Percentiles rank a stretch among this genome's conserved stretches.
Conservation (phyloP, 768 basidiomycete genomes). For the Lactarius evosmus region DNA sequence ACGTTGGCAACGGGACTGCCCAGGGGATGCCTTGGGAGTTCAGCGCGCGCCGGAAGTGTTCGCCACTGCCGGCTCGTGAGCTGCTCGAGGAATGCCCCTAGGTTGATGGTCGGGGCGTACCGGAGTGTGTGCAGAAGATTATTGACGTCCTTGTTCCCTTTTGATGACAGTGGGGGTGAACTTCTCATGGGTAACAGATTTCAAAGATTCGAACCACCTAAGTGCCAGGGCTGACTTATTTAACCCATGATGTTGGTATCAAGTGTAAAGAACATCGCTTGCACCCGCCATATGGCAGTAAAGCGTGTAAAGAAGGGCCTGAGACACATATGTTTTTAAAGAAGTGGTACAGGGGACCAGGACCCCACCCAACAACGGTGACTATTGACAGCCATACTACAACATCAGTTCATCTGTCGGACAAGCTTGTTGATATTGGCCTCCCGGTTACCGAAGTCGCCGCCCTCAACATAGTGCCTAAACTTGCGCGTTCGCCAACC, state of each 20-base stretch:
- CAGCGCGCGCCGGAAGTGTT: slow-evolving; percentile 64
- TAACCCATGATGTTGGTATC: neutral
- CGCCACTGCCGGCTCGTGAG: slow-evolving; percentile 47
- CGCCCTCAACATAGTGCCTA: slow-evolving; percentile 94
- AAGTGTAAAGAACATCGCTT: slow-evolving; percentile 5
- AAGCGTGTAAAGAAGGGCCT: slow-evolving; percentile 21
- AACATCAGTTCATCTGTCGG: slow-evolving; percentile 80
- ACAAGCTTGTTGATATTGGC: slow-evolving; percentile 96
- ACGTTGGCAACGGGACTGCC: neutral
- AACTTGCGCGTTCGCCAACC: slow-evolving; percentile 98
- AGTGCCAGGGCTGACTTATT: neutral
- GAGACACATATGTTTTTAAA: slow-evolving; percentile 32
- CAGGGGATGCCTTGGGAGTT: slow-evolving; percentile 43
- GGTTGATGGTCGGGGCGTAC: slow-evolving; percentile 32
- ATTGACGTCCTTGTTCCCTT: slow-evolving; percentile 38
- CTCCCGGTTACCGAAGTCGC: slow-evolving; percentile 98
- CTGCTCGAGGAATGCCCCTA: neutral
- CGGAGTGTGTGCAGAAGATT: slow-evolving; percentile 51
- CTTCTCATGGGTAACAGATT: slow-evolving; percentile 5
- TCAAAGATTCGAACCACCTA: neutral
- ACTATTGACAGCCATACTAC: slow-evolving; percentile 1
- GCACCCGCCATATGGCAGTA: slow-evolving; percentile 20
- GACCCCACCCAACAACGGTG: slow-evolving; percentile 18
- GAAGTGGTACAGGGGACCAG: slow-evolving; percentile 31
- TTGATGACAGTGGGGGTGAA: neutral